phyloP scores from a whole-genome alignment of 768 basidiomycete genomes.

The Mycena belliarum region DNA sequence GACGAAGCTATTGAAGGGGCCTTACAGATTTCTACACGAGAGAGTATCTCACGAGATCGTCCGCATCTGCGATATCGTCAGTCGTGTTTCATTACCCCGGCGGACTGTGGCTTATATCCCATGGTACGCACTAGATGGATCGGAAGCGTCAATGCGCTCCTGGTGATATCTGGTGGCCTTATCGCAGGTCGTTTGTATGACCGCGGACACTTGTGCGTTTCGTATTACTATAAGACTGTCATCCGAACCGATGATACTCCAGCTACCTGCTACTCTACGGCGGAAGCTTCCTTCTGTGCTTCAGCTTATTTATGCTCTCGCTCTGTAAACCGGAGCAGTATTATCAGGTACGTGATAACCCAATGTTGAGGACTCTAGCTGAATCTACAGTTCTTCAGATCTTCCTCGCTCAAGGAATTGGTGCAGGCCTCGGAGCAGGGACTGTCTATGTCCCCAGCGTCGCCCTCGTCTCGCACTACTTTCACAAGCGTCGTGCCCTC shows the following conservation, averaged over 20 bases:
- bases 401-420: neutral
- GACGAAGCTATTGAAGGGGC: too few relatives aligned
- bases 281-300: slow-evolving; percentile 36
- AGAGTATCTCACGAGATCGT: slow-evolving; percentile 33
- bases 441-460: slow-evolving; percentile 47
- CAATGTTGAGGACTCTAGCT: neutral
- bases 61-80: slow-evolving; percentile 39
- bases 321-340: slow-evolving; percentile 32
- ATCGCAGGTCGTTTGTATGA: slow-evolving; percentile 47
- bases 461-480: slow-evolving; percentile 47
- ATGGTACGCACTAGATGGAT: slow-evolving; percentile 33
- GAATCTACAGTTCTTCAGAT: neutral
- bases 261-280: slow-evolving; percentile 34
- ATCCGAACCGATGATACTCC: too few relatives aligned
- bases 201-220: slow-evolving; percentile 45
- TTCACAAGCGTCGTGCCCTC: slow-evolving; percentile 36
- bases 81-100: neutral
- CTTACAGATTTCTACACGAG: slow-evolving; percentile 40
- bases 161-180: slow-evolving; percentile 44
- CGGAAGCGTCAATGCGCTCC: slow-evolving; percentile 47
- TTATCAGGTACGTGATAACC: neutral
- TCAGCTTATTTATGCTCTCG: slow-evolving; percentile 49
- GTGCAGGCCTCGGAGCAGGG: slow-evolving; percentile 39
- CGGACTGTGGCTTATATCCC: too few relatives aligned
- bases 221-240: too few relatives aligned